A percentile compares a stretch with the other conserved stretches of the same genome.
phyloP scores from a whole-genome alignment of 495 filamentous ascomycete genomes.

The Endocarpon pusillum region DNA sequence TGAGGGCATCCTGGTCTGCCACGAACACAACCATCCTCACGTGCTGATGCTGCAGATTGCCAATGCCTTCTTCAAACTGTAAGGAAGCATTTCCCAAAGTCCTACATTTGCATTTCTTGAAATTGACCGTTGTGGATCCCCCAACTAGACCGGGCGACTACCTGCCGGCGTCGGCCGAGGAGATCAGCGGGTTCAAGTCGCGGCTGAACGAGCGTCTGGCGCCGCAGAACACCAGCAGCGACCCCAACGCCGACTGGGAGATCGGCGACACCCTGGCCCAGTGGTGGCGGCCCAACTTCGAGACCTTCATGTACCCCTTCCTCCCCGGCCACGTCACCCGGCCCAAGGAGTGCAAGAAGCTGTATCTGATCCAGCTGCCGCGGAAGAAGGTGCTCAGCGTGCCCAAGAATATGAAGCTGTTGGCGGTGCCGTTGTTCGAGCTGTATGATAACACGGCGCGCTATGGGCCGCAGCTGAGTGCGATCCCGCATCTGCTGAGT shows the following conservation, averaged over 20 bases:
- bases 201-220: slow-evolving; percentile 85
- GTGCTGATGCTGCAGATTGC: slow-evolving; percentile 98
- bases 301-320: slow-evolving; percentile 99
- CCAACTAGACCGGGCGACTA: slow-evolving; percentile 70
- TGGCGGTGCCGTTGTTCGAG: slow-evolving; percentile 92
- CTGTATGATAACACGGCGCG: slow-evolving; percentile 91
- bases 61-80: slow-evolving; percentile 97
- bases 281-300: slow-evolving; percentile 98
- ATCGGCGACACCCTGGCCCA: slow-evolving; percentile 87
- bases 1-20: slow-evolving; percentile 90
- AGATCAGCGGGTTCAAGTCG: slow-evolving; percentile 82
- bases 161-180: slow-evolving; percentile 73
- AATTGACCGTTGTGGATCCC: no score
- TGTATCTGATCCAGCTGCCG: slow-evolving; percentile 90
- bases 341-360: slow-evolving; percentile 98
- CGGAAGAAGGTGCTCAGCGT: slow-evolving; percentile 90
- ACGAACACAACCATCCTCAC: slow-evolving; percentile 97
- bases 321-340: slow-evolving; percentile 87
- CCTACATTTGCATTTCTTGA: not conserved
- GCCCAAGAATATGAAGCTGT: slow-evolving; percentile 98
- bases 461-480: slow-evolving; percentile 89
- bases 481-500: slow-evolving; percentile 84
- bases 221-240: slow-evolving; percentile 74
- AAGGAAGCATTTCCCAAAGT: slow-evolving; percentile 9
- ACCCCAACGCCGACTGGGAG: slow-evolving; percentile 79